phyloP scores from a whole-genome alignment of 176 grass and related monocot species.

The Themeda triandra region DNA sequence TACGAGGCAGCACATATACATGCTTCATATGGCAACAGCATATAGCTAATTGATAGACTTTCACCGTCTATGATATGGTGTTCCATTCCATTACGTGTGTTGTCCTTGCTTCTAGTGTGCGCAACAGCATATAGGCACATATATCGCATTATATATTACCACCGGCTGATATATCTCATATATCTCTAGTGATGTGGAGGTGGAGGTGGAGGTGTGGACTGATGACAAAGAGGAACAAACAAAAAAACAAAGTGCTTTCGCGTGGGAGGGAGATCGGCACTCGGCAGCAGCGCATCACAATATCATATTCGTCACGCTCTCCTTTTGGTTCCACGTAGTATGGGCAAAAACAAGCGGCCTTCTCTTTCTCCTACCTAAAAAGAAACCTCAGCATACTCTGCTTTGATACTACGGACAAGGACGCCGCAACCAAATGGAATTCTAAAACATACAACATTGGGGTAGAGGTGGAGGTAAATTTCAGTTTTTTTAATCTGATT shows the following conservation, averaged over 20 bases:
- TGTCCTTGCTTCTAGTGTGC: background rate
- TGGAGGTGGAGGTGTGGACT: background rate
- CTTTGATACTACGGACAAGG: background rate
- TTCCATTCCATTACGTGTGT: no score
- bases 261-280: background rate
- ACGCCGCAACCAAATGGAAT: background rate
- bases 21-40: no score
- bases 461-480: no score
- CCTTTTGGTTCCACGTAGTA: background rate
- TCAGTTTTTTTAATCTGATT: no score
- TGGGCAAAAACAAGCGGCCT: background rate
- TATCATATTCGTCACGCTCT: background rate
- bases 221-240: background rate
- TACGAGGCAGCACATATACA: background rate
- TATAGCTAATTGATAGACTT: no score
- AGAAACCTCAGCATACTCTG: background rate
- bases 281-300: no score
- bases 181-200: background rate
- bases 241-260: background rate
- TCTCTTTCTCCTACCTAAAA: background rate
- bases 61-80: background rate
- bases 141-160: background rate
- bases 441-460: background rate
- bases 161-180: background rate
- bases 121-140: background rate